Evolutionary conservation across 352 stramenopile species (phyloP), one percentile per base, ranked within the genome.

Genomic region (Plasmopara muralis): DNA sequence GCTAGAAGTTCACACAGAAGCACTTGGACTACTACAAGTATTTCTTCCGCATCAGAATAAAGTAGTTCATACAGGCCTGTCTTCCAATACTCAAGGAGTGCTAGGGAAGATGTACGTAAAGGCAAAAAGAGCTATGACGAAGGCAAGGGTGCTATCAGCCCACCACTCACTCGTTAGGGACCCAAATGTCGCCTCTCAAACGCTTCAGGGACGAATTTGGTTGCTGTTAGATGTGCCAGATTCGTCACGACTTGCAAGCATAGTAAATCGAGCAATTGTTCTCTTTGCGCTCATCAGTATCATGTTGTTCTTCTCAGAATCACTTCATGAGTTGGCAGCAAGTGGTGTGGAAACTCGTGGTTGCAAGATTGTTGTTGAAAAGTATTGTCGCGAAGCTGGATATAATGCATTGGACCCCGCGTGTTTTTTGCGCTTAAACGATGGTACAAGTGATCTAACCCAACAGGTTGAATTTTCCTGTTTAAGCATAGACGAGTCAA

Each of bases 221-320:
- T 56, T 87, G 3, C 43, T 66, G 13, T 55, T 90, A 2, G 77
- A 90, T 44, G 67, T 78, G 2, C 80, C 77, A 12, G 70, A 88
- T 48, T 87, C 75, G 4, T 87, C 75, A 4, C 57, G 57, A 0
- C 16, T 72, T 5, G 75, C 76, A 2, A 53, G 31, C 13, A 52
- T 57, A n/a, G 50, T 89, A 16, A 89, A 89, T 56, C 69, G 67
- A 44, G 43, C 72, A 15, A 81, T 89, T 66, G 66, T 89, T 13
- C 43, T 30, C 9, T 67, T 77, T 20, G 61, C 76, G 18, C 43
- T 92, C 0, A 42, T 83, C 52, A 92, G 81, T 25, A 56, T 89
- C 25, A 70, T 85, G 37, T 40, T 87, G 2, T 89, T 89, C 50
- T 89, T 80, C 43, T 70, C 54, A 30, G 73, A 92, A 46, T 89